These are phyloP conservation scores for Chlorella sp. DNA, from an alignment of 139 green algal species.

Conservation along the genomic window DNA sequence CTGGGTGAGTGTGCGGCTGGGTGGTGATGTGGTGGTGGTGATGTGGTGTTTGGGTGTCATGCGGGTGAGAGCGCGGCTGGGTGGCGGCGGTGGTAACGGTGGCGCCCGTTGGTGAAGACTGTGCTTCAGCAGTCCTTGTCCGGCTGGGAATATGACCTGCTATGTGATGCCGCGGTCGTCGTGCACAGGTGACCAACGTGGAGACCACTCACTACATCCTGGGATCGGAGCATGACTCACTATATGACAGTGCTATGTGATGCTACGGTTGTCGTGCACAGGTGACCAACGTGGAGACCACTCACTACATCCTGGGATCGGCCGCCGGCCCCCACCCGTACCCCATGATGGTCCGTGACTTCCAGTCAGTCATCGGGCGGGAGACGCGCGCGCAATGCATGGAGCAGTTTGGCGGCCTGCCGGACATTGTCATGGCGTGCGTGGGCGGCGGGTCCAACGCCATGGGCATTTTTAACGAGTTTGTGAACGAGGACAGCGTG, in stretches of 20 bases:
- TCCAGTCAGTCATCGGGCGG: constrained; percentile 91
- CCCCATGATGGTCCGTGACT: constrained; percentile 94
- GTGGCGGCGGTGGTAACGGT: too few relatives aligned
- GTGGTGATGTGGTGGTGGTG: too few relatives aligned
- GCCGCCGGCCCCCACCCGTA: constrained; percentile 97
- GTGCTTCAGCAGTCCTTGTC: too few relatives aligned
- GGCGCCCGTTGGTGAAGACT: too few relatives aligned
- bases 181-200: constrained; percentile 87
- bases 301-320: constrained; percentile 98
- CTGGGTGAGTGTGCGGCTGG: constrained; percentile 77
- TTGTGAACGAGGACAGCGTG: constrained; percentile 74
- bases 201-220: constrained; percentile 99
- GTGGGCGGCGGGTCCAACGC: constrained; percentile 97
- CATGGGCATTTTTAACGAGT: constrained; percentile 98
- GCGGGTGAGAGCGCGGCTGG: too few relatives aligned
- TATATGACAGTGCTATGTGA: not conserved
- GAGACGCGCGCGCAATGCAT: constrained; percentile 77
- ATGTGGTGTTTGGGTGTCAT: too few relatives aligned
- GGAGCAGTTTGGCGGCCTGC: constrained; percentile 80
- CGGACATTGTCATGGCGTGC: constrained; percentile 95
- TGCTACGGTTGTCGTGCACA: not conserved
- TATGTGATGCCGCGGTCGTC: not conserved
- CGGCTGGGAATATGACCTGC: too few relatives aligned
- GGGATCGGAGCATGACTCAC: too few relatives aligned
- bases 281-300: constrained; percentile 96